These are phyloP conservation scores for Eucommia ulmoides DNA, from an alignment of 257 asterid genomes.

Conservation along the genomic window DNA sequence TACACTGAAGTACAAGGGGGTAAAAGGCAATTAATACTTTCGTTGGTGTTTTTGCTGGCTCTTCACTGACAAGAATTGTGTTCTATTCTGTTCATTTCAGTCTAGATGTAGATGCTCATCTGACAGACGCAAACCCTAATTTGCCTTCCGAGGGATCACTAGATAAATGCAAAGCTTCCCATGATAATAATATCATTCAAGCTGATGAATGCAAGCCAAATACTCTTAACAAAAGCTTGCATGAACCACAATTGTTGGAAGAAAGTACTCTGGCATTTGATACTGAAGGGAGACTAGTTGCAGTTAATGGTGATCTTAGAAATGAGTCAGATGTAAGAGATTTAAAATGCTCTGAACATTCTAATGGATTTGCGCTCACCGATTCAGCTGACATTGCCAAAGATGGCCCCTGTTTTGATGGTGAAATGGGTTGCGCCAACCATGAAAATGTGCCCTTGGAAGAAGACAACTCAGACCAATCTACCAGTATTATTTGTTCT, in stretches of 20 bases:
- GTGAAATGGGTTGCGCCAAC: constrained; percentile 8
- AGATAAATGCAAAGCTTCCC: constrained; percentile 10
- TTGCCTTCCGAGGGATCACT: constrained; percentile 11
- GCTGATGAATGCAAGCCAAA: constrained; percentile 22
- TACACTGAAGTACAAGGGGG: too few relatives aligned
- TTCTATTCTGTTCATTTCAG: constrained; percentile 30
- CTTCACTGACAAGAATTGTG: constrained; percentile 11
- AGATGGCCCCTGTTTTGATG: constrained; percentile 19
- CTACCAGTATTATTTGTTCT: constrained; percentile 22
- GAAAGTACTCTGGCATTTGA: constrained; percentile 13
- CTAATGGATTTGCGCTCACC: constrained; percentile 35
- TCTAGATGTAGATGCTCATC: constrained; percentile 49
- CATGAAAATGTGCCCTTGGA: constrained; percentile 11
- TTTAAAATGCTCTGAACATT: constrained; percentile 14
- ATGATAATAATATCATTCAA: constrained; percentile 19
- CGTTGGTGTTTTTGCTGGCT: constrained; percentile 6
- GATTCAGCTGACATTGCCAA: constrained; percentile 13
- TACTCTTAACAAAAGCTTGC: constrained; percentile 12
- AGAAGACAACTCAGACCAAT: too few relatives aligned
- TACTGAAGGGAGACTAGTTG: constrained; percentile 19
- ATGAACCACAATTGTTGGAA: constrained; percentile 18
- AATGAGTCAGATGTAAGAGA: constrained; percentile 13
- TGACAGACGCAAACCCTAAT: constrained; percentile 25
- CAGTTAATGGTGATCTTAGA: constrained; percentile 19
- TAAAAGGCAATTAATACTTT: too few relatives aligned